phyloP scores from a whole-genome alignment of 345 rosid species.

The Nephelium lappaceum region DNA sequence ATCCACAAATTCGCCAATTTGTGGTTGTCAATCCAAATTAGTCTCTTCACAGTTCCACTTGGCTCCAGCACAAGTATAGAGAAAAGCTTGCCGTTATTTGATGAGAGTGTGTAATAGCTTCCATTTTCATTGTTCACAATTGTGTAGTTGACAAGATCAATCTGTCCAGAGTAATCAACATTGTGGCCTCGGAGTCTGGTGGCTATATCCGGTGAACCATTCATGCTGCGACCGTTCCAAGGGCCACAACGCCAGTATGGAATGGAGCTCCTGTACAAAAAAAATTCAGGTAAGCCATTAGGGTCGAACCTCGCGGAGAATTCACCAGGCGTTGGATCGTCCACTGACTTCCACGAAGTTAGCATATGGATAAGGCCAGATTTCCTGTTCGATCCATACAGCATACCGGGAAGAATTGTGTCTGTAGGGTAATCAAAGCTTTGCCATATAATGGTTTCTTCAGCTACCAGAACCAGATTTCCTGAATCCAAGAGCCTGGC shows the following conservation, averaged over 20 bases:
- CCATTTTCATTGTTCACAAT: not conserved
- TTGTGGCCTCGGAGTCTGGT: not conserved
- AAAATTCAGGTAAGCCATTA: not conserved
- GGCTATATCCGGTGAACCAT: not conserved
- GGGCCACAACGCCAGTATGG: constrained; percentile 12
- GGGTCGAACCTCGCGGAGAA: constrained; percentile 9
- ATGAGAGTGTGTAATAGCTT: not conserved
- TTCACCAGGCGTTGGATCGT: constrained; percentile 24
- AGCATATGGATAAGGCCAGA: constrained; percentile 18
- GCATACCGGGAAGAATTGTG: constrained; percentile 21
- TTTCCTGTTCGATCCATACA: constrained; percentile 17
- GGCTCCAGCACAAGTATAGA: not conserved
- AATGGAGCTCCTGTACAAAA: not conserved
- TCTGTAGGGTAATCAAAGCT: constrained; percentile 41
- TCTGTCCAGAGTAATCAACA: not conserved
- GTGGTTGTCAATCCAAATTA: constrained; percentile 11
- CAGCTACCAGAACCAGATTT: constrained; percentile 22
- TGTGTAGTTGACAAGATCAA: not conserved
- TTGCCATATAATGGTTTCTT: constrained; percentile 29
- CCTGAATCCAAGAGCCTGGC: constrained; percentile 39
- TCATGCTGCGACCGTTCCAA: constrained; percentile 16
- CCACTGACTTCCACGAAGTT: constrained; percentile 34
- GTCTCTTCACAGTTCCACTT: not conserved
- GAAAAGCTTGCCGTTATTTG: not conserved
- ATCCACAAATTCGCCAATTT: constrained; percentile 7